Base-by-base conservation (phyloP, 441 rosid species). In the Daphne laureola region DNA sequence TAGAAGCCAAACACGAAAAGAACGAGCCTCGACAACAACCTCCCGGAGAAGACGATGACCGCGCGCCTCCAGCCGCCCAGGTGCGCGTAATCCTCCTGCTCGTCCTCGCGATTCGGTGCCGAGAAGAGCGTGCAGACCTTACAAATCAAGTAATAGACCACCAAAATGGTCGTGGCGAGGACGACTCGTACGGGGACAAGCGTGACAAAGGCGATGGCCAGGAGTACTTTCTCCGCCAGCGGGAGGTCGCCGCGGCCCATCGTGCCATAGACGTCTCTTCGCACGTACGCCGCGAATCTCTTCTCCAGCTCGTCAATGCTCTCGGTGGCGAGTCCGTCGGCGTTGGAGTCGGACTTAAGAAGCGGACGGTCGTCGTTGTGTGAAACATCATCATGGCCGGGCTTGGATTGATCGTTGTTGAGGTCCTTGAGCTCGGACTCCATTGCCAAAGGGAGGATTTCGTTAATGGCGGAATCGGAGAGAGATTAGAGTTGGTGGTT, bases 31-130 rank as follows among this genome's bases (percentile, higher is more conserved):
- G 90, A 72, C 13, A 87, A 63, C 51, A 90, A 77, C 76, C 82
- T 76, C 52, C 97, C 99, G 43, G 61, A 74, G 27, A 44, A 44
- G 5, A 93, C 78, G 48, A 87, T 78, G 50, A 85, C 89, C 44
- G 66, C 67, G 61, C 99, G 56, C 72, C 90, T 75, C 99, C 99
- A 93, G 51, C 99, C 97, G 26, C 76, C 79, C 93, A 93, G 57
- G 58, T 93, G 96, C 17, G 96, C 99, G 58, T 83, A 93, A 70
- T 83, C 91, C 78, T 90, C 97, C 81, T 85, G 95, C 65, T 71
- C 87, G 65, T 78, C 86, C 50, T 61, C 77, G 56, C 86, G 78
- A 61, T 83, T 80, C 41, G 96, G 96, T 41, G 76, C 69, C 35
- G 76, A 83, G 53, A 85, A 85, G 6, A 82, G 62, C 59, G 97